These are phyloP conservation scores for Paspalum notatum DNA, from an alignment of 176 grass and related monocot species.

Conservation along the genomic window DNA sequence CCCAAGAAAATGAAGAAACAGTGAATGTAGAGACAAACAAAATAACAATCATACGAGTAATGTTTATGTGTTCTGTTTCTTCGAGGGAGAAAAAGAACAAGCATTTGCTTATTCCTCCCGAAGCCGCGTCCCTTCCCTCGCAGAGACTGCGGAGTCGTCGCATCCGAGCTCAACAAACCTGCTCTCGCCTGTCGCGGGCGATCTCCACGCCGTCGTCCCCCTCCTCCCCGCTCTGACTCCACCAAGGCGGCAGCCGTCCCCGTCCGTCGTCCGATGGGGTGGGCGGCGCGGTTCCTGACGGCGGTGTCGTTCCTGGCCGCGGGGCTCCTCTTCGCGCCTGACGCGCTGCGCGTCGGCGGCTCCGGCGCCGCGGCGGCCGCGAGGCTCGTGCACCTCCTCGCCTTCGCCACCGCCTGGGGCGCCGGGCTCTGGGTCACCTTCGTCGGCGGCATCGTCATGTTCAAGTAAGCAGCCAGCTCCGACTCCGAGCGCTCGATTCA, in stretches of 20 bases:
- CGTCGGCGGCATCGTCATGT: slow-evolving; percentile 93
- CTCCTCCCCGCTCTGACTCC: neutral
- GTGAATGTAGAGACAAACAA: too few relatives aligned
- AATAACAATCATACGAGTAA: too few relatives aligned
- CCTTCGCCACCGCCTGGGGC: slow-evolving; percentile 78
- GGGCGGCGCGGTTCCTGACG: slow-evolving; percentile 66
- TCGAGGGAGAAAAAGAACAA: too few relatives aligned
- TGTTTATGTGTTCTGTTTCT: too few relatives aligned
- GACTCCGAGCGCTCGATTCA: too few relatives aligned
- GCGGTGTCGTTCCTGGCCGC: slow-evolving; percentile 71
- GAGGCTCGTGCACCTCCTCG: slow-evolving; percentile 73
- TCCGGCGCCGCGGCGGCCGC: slow-evolving; percentile 36
- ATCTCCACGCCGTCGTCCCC: neutral
- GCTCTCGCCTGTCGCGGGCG: too few relatives aligned
- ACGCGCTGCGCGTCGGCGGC: slow-evolving; percentile 35
- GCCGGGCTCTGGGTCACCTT: slow-evolving; percentile 87
- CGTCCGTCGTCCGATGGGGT: slow-evolving; percentile 43
- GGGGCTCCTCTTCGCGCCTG: slow-evolving; percentile 68
- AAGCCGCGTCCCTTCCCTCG: too few relatives aligned
- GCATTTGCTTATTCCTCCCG: too few relatives aligned
- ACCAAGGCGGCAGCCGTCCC: neutral
- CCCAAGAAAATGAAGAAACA: too few relatives aligned
- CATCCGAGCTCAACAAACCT: too few relatives aligned
- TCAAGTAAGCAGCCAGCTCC: slow-evolving; percentile 83
- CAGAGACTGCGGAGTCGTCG: too few relatives aligned